A percentile compares a stretch with the other conserved stretches of the same genome.
These are phyloP conservation scores for Penicillium fuscoglaucum DNA, from an alignment of 2,329 filamentous ascomycete genomes.

Conservation along the genomic window DNA sequence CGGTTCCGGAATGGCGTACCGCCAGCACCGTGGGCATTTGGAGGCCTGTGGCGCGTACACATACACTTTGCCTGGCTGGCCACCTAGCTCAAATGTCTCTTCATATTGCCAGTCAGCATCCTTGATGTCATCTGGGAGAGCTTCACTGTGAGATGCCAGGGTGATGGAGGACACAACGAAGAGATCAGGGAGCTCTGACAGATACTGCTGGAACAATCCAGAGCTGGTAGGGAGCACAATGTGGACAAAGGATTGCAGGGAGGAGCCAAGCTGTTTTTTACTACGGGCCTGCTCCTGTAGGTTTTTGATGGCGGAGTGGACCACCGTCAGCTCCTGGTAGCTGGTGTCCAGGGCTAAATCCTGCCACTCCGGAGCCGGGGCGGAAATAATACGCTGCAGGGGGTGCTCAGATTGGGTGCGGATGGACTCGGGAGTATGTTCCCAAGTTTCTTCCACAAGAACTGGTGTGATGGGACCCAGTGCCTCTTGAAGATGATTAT, in stretches of 20 bases:
- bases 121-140: conserved; percentile 28
- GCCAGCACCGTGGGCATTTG: conserved; percentile 91
- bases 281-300: conserved; percentile 71
- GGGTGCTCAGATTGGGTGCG: conserved; percentile 51
- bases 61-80: conserved; percentile 37
- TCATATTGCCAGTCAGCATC: conserved; percentile 46
- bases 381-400: conserved; percentile 41
- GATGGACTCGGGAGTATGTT: conserved; percentile 68
- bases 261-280: conserved; percentile 74
- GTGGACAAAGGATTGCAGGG: conserved; percentile 72
- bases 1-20: conserved; percentile 64
- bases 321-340: conserved; percentile 46
- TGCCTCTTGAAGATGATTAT: conserved; percentile 72
- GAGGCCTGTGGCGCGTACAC: conserved; percentile 52
- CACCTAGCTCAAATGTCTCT: conserved; percentile 43
- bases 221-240: conserved; percentile 31
- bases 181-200: conserved; percentile 59
- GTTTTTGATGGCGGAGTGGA: conserved; percentile 69
- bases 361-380: conserved; percentile 37
- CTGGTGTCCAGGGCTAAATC: conserved; percentile 51
- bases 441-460: conserved; percentile 86
- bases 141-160: conserved; percentile 43
- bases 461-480: conserved; percentile 78
- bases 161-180: conserved; percentile 69
- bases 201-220: conserved; percentile 31